Percentiles rank a stretch among this genome's conserved stretches.
phyloP scores from a whole-genome alignment of 2,329 filamentous ascomycete species.

The Fusarium gaditjirri region DNA sequence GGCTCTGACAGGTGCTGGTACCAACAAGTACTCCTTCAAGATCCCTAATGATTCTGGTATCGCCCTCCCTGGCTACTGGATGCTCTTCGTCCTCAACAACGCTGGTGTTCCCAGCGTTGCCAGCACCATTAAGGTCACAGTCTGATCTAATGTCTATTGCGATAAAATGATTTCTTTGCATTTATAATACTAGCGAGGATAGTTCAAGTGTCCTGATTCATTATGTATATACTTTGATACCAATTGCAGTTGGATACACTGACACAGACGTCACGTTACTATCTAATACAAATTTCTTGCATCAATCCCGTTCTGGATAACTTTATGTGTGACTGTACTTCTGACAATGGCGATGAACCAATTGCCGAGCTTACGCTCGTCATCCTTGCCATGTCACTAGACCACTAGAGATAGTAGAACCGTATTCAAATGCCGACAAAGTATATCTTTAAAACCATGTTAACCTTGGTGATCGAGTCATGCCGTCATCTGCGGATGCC shows the following conservation, averaged over 20 bases:
- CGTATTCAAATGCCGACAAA: neutral
- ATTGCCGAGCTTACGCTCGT: neutral
- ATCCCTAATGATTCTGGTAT: slow-evolving; percentile 31
- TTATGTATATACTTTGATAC: slow-evolving; percentile 17
- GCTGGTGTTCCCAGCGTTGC: slow-evolving; percentile 35
- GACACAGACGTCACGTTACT: neutral
- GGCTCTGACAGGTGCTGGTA: slow-evolving; percentile 5
- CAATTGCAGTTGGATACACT: neutral
- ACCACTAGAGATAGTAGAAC: neutral
- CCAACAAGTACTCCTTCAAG: slow-evolving; percentile 30
- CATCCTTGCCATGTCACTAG: neutral
- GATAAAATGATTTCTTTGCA: neutral
- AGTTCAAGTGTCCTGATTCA: neutral
- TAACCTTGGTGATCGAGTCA: neutral
- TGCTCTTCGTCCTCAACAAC: slow-evolving; percentile 35
- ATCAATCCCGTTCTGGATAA: neutral
- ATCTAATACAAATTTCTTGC: slow-evolving; percentile 8
- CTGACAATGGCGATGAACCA: neutral
- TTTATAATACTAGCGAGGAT: neutral
- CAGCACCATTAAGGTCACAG: slow-evolving; percentile 28
- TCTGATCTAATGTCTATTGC: neutral
- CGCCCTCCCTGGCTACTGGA: slow-evolving; percentile 38
- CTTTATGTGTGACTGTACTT: neutral
- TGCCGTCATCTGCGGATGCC: neutral
- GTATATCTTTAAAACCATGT: neutral